A percentile compares a stretch with the other conserved stretches of the same genome.
Conservation (phyloP, 257 asterid species). For the Solanum habrochaites region DNA sequence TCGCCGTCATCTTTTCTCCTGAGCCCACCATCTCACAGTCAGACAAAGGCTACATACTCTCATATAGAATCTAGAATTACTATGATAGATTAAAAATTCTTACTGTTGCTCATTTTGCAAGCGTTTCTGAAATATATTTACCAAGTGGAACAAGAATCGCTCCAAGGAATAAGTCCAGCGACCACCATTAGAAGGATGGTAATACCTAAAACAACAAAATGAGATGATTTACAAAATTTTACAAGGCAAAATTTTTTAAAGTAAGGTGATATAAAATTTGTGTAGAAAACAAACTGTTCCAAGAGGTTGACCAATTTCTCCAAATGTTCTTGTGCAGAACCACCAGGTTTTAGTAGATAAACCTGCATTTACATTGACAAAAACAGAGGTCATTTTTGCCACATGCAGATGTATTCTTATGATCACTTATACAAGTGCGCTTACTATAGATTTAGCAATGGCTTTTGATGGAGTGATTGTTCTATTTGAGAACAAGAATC, state of each 20-base stretch:
- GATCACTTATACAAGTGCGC: conserved; percentile 7
- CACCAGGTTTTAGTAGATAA: conserved; percentile 80
- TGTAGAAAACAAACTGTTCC: conserved; percentile 79
- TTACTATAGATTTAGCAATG: conserved; percentile 91
- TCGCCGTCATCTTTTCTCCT: conserved; percentile 57
- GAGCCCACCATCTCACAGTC: conserved; percentile 15
- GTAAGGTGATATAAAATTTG: background rate
- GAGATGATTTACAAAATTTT: background rate
- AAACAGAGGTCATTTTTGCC: background rate
- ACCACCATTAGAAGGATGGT: conserved; percentile 99
- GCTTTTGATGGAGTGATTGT: conserved; percentile 72
- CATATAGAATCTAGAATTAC: background rate
- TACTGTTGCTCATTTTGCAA: conserved; percentile 87
- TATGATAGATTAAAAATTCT: conserved; percentile 16
- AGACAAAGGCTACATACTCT: background rate
- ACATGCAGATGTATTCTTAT: background rate
- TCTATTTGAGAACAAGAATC: conserved; percentile 76
- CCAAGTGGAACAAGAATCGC: conserved; percentile 78
- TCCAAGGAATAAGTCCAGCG: conserved; percentile 94
- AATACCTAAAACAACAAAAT: conserved; percentile 46
- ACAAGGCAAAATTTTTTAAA: background rate
- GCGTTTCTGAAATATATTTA: conserved; percentile 63
- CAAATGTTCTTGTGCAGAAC: conserved; percentile 68
- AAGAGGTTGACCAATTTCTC: conserved; percentile 85
- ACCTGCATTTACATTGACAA: conserved; percentile 55